phyloP scores from a whole-genome alignment of 2,329 filamentous ascomycete species.

The Botrytis tulipae region DNA sequence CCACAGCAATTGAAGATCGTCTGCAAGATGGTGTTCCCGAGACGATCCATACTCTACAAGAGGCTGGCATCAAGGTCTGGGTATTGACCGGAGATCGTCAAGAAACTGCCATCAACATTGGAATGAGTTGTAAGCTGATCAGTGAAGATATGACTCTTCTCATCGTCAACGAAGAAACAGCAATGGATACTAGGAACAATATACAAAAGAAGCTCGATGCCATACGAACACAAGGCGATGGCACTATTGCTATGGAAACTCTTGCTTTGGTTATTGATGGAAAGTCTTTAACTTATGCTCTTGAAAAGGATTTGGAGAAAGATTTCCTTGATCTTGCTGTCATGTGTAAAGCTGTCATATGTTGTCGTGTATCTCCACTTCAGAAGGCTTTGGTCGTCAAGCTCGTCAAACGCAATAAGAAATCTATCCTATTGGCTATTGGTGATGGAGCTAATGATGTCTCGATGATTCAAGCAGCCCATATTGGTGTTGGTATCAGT shows the following conservation, averaged over 20 bases:
- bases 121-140: conserved; percentile 98
- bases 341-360: conserved; percentile 98
- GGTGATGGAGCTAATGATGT: conserved; percentile 98
- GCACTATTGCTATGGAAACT: conserved; percentile 76
- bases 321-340: conserved; percentile 89
- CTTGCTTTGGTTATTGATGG: conserved; percentile 94
- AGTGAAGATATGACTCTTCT: conserved; percentile 98
- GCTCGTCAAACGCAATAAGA: conserved; percentile 87
- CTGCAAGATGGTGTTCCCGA: conserved; percentile 97
- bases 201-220: conserved; percentile 91
- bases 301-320: conserved; percentile 93
- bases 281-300: conserved; percentile 87
- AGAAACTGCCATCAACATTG: conserved; percentile 99
- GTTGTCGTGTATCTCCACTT: conserved; percentile 92
- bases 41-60: conserved; percentile 94
- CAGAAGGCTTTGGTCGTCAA: conserved; percentile 98
- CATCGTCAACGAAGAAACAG: conserved; percentile 88
- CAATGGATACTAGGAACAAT: conserved; percentile 79
- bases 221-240: conserved; percentile 77
- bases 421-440: conserved; percentile 89
- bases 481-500: conserved; percentile 96
- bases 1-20: conserved; percentile 95
- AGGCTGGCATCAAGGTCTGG: conserved; percentile 98
- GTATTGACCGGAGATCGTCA: conserved; percentile 96
- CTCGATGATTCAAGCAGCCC: conserved; percentile 99